Conservation (phyloP, 257 asterid species). For the Eustoma russellianum region DNA sequence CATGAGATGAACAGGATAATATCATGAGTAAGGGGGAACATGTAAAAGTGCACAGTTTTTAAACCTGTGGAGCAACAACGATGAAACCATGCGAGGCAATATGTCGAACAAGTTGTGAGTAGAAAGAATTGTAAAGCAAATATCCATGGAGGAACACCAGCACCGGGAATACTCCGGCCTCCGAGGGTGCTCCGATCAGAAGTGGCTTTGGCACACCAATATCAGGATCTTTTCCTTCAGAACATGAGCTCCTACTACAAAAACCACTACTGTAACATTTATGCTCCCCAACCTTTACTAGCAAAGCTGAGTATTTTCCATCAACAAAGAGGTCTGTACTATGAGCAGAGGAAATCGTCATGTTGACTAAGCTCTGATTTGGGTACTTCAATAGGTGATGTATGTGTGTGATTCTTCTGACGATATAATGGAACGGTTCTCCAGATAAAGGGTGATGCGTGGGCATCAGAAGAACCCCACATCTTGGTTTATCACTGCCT, state of each 20-base stretch:
- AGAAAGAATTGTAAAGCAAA: conserved; percentile 72
- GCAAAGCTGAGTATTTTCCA: conserved; percentile 30
- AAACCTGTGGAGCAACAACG: conserved; percentile 82
- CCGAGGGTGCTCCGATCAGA: conserved; percentile 45
- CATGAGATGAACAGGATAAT: too few relatives aligned
- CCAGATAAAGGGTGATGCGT: too few relatives aligned
- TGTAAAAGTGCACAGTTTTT: too few relatives aligned
- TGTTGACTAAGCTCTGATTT: conserved; percentile 13
- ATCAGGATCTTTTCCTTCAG: conserved; percentile 1
- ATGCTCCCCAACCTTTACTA: conserved; percentile 26
- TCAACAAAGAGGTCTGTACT: conserved; percentile 25
- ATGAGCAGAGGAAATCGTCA: conserved; percentile 15
- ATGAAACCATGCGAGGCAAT: conserved; percentile 82
- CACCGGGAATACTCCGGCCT: conserved; percentile 53
- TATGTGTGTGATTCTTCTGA: too few relatives aligned
- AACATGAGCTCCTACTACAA: conserved; percentile 15
- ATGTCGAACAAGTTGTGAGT: conserved; percentile 72
- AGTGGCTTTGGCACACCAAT: conserved; percentile 41
- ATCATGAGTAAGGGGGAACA: too few relatives aligned
- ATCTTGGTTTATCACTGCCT: too few relatives aligned
- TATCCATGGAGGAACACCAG: conserved; percentile 73
- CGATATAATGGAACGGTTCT: too few relatives aligned
- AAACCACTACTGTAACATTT: conserved; percentile 6
- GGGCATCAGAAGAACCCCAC: too few relatives aligned
- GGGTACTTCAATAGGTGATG: too few relatives aligned